phyloP scores from a whole-genome alignment of 139 green algal species.

The Chlamydomonas incerta region DNA sequence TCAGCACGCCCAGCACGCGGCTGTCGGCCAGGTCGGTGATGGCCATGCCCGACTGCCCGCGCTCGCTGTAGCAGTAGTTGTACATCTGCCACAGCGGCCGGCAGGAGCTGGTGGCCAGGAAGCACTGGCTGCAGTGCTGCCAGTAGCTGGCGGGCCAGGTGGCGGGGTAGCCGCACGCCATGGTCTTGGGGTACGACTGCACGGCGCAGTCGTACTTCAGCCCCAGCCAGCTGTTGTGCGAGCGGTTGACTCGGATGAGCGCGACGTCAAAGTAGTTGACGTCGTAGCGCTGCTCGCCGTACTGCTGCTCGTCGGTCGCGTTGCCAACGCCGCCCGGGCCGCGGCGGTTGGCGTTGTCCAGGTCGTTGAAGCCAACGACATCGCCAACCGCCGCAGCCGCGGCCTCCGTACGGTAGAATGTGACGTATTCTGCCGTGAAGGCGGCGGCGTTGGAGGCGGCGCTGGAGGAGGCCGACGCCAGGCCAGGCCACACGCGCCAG shows the following conservation, averaged over 20 bases:
- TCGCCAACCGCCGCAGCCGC: not conserved
- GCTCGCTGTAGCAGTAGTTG: slow-evolving; percentile 53
- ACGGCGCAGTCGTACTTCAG: slow-evolving; percentile 46
- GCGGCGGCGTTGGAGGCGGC: not conserved
- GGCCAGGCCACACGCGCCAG: slow-evolving; percentile 6
- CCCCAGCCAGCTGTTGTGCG: slow-evolving; percentile 34
- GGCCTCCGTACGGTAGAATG: slow-evolving; percentile 16
- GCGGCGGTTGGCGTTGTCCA: not conserved
- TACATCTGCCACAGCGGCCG: slow-evolving; percentile 45
- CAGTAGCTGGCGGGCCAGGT: not conserved
- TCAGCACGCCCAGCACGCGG: slow-evolving; percentile 55
- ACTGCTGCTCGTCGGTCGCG: not conserved
- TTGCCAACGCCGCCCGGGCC: not conserved
- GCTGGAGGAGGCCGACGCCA: not conserved
- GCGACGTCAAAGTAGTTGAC: slow-evolving; percentile 53
- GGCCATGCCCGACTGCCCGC: slow-evolving; percentile 48
- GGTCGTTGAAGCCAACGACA: slow-evolving; percentile 7
- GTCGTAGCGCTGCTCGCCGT: slow-evolving; percentile 40
- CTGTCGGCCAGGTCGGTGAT: slow-evolving; percentile 45
- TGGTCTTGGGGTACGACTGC: slow-evolving; percentile 19
- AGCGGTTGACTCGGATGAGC: slow-evolving; percentile 42
- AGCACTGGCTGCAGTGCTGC: slow-evolving; percentile 43
- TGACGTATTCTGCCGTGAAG: not conserved
- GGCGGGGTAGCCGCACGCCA: slow-evolving; percentile 28
- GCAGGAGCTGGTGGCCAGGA: slow-evolving; percentile 15